Base-by-base conservation (phyloP, 331 rosid genomes). In the Rhamnella rubrinervis region DNA sequence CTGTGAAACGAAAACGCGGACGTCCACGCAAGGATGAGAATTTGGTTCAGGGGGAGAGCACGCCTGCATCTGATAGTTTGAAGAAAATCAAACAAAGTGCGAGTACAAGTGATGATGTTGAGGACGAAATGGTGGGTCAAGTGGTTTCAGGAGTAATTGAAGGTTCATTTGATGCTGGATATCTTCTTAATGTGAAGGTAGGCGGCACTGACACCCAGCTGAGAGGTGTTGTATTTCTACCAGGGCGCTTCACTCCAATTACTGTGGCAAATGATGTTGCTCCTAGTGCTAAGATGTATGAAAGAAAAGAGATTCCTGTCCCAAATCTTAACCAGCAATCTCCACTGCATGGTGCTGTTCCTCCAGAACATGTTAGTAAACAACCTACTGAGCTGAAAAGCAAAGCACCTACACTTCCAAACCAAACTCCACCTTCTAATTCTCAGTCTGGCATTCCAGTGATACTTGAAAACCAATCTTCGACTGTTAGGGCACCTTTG, bases 1-100 rank as follows among this genome's bases (percentile, higher is more conserved):
- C 85, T n/a, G 5, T 71, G 82, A 89, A 87, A 76, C 72, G 88
- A 75, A 89, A 89, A 75, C 88, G 90, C 11, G 96, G 96, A 55
- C 88, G 89, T 19, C 96, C 96, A 38, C 82, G 90, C 37, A 89
- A 89, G 81, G 82, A 80, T 39, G 85, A 73, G 60, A 70, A 18
- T 66, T 26, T 52, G 12, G 75, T 61, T 61, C 66, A 31, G 12
- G 65, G 69, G 49, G 82, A 73, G 68, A 76, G 41, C 64, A 55
- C 7, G 19, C 71, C 66, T 35, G 69, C n/a, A 46, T 9, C 81
- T 63, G 59, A 80, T 26, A 46, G 73, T 55, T 38, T 35, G 65
- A 66, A 75, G 77, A 68, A 64, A 71, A 64, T 4, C 69, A 80
- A 76, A 19, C 67, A 52, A 5, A 51, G 11, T 59, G 66, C 20